Percentiles rank a stretch among this genome's conserved stretches.
These are phyloP conservation scores for Trypanosoma brucei DNA, from an alignment of 208 protist species.

Conservation along the genomic window DNA sequence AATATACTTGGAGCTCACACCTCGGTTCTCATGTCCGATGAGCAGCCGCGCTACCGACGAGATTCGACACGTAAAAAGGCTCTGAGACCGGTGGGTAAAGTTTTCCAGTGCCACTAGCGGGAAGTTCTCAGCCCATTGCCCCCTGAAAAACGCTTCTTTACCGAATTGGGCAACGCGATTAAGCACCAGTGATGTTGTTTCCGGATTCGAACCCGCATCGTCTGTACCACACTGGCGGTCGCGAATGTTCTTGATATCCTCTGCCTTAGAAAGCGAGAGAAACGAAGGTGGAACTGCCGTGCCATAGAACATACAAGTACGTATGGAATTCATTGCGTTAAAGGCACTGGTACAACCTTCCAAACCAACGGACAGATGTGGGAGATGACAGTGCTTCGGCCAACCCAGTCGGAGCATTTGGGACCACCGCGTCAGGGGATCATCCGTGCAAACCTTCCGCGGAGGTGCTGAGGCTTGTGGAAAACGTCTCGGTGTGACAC, in stretches of 20 bases:
- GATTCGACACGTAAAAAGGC: constrained; percentile 48
- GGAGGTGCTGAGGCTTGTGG: constrained; percentile 59
- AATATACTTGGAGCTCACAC: constrained; percentile 55
- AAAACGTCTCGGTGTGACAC: background rate
- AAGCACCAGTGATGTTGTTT: background rate
- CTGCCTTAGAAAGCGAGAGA: constrained; percentile 34
- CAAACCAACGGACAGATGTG: constrained; percentile 47
- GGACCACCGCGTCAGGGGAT: constrained; percentile 80
- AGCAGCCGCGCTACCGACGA: constrained; percentile 39
- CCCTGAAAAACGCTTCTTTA: constrained; percentile 3
- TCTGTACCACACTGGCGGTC: background rate
- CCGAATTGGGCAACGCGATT: constrained; percentile 33
- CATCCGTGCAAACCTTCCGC: constrained; percentile 20
- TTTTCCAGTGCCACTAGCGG: constrained; percentile 82
- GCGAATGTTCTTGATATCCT: constrained; percentile 58
- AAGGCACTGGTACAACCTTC: constrained; percentile 81
- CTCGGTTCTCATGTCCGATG: constrained; percentile 83
- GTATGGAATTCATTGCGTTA: constrained; percentile 83
- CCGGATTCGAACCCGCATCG: background rate
- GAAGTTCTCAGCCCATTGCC: background rate
- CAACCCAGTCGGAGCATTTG: constrained; percentile 30
- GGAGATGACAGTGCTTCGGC: constrained; percentile 15
- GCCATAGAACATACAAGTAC: constrained; percentile 74
- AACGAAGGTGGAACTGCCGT: constrained; percentile 55
- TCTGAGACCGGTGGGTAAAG: constrained; percentile 62